These are phyloP conservation scores for Coemansia sp. DNA, from an alignment of 192 early-diverging fungal species.

Conservation along the genomic window DNA sequence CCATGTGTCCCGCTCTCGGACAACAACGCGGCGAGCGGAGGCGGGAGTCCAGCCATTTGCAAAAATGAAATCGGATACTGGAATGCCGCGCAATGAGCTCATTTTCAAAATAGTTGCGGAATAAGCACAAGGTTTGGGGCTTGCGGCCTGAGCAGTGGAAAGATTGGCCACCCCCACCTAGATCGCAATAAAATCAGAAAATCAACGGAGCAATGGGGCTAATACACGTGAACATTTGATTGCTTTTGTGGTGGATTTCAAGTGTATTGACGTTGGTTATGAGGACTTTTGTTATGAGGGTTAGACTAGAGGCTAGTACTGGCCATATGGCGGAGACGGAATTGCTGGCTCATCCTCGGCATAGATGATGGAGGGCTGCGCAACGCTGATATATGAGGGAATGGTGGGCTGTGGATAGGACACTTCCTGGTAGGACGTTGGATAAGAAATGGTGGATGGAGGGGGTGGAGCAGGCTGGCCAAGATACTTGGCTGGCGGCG, in stretches of 20 bases:
- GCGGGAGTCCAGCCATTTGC: conserved; percentile 47
- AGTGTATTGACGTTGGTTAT: not conserved
- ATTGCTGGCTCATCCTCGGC: conserved; percentile 8
- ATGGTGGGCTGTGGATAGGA: not conserved
- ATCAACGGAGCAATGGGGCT: not conserved
- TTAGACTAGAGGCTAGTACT: not conserved
- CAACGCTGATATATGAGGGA: not conserved
- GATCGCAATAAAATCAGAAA: no score
- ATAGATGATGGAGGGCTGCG: conserved; percentile 2
- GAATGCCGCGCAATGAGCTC: conserved; percentile 11
- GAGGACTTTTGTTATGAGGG: not conserved
- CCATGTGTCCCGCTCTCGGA: conserved; percentile 39
- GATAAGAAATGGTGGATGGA: not conserved
- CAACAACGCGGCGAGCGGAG: conserved; percentile 33
- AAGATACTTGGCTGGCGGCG: conserved; percentile 4
- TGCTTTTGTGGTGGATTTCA: not conserved
- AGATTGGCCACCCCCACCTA: no score
- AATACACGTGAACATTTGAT: not conserved
- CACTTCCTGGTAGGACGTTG: conserved; percentile 8
- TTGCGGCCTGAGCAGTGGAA: no score
- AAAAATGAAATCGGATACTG: conserved; percentile 34
- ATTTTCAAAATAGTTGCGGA: not conserved
- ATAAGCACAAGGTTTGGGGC: not conserved
- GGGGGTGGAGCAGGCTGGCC: conserved; percentile 9
- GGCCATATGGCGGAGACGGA: conserved; percentile 5